Conservation (phyloP, 2,329 filamentous ascomycete species). For the Cladosporium sp. region DNA sequence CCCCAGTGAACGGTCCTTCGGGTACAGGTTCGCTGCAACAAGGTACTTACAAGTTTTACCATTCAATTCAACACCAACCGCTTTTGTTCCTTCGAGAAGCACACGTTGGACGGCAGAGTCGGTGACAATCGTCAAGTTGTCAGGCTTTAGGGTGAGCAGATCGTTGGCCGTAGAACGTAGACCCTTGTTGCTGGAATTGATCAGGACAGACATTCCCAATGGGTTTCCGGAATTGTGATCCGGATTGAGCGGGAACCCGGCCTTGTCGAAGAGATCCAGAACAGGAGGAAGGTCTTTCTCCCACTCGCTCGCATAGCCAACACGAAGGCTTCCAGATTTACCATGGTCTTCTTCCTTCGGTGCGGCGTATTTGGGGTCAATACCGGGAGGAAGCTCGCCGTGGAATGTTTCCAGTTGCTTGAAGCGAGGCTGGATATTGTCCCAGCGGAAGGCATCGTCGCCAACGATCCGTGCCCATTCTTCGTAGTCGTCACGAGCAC, state of each 20-base stretch:
- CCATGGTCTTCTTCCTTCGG: slow-evolving; percentile 14
- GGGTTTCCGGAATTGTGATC: slow-evolving; percentile 63
- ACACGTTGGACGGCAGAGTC: slow-evolving; percentile 52
- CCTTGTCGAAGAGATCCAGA: slow-evolving; percentile 45
- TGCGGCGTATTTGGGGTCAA: slow-evolving; percentile 7
- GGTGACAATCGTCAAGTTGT: slow-evolving; percentile 58
- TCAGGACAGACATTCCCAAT: slow-evolving; percentile 55
- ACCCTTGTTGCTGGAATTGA: slow-evolving; percentile 55
- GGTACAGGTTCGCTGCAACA: background rate
- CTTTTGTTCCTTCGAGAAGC: slow-evolving; percentile 50
- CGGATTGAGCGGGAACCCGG: slow-evolving; percentile 53
- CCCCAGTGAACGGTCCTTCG: background rate
- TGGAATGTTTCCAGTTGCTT: slow-evolving; percentile 59
- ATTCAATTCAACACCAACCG: slow-evolving; percentile 48
- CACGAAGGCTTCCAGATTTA: background rate
- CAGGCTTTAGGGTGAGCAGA: slow-evolving; percentile 46
- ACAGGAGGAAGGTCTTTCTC: slow-evolving; percentile 38
- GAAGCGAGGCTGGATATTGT: slow-evolving; percentile 53
- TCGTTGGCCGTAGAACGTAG: slow-evolving; percentile 56
- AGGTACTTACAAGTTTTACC: slow-evolving; percentile 4
- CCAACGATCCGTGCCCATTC: slow-evolving; percentile 60
- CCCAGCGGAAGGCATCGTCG: slow-evolving; percentile 60
- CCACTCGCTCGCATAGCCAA: slow-evolving; percentile 25
- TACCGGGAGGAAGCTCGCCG: slow-evolving; percentile 24
- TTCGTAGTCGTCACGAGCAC: slow-evolving; percentile 63